Percentiles rank a stretch among this genome's conserved stretches.
Conservation (phyloP, 331 rosid species). For the Cydonia oblonga region DNA sequence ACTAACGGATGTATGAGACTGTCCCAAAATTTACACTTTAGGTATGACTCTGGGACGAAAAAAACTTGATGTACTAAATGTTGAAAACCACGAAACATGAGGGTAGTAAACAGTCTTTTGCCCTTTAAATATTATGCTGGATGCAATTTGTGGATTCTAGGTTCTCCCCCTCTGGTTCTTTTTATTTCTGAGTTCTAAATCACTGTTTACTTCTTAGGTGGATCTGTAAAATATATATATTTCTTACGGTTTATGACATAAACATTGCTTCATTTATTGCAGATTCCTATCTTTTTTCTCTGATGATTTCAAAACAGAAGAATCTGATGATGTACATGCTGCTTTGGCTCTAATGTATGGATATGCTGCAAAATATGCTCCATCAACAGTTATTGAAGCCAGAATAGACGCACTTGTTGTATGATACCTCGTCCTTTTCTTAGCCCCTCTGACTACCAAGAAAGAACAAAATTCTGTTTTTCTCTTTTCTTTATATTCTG, state of each 20-base stretch:
- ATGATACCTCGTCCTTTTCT: slow-evolving; percentile 40
- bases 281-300: slow-evolving; percentile 85
- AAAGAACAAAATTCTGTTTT: not conserved
- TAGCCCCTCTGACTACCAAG: not conserved
- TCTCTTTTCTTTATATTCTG: not conserved
- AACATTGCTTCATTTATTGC: slow-evolving; percentile 26
- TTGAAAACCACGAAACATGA: too few species aligned
- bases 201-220: not conserved
- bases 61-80: too few species aligned
- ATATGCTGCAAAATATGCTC: slow-evolving; percentile 98
- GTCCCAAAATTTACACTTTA: too few species aligned
- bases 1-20: too few species aligned
- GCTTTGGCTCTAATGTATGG: slow-evolving; percentile 98
- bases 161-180: not conserved
- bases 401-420: slow-evolving; percentile 96
- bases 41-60: too few species aligned
- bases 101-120: too few species aligned
- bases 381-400: slow-evolving; percentile 93
- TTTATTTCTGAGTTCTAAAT: not conserved
- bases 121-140: not conserved
- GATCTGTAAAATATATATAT: slow-evolving; percentile 3
- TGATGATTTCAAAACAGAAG: slow-evolving; percentile 70
- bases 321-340: slow-evolving; percentile 91
- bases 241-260: not conserved
- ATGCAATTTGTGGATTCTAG: not conserved